phyloP scores from a whole-genome alignment of 208 protist species.

The Leptomonas pyrrhocoris region DNA sequence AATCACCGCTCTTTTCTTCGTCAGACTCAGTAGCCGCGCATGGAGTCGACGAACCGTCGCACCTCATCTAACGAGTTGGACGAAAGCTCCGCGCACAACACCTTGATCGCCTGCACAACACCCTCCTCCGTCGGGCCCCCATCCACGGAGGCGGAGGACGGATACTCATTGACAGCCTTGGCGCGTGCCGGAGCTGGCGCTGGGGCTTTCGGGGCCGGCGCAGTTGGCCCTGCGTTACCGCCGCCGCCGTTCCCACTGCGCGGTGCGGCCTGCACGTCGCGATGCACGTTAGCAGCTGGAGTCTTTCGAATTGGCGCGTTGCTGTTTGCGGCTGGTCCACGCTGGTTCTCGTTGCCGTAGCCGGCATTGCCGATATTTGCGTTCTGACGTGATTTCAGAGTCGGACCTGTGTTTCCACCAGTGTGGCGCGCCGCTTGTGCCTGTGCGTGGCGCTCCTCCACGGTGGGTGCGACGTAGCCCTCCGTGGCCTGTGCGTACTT shows the following conservation, averaged over 20 bases:
- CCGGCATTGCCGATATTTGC: neutral
- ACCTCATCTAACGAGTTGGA: constrained; percentile 60
- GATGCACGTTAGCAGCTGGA: constrained; percentile 1
- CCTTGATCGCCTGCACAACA: constrained; percentile 83
- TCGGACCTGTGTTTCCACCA: neutral
- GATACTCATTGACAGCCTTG: constrained; percentile 16
- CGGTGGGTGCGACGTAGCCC: constrained; percentile 24
- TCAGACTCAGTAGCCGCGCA: constrained; percentile 29
- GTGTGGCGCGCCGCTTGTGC: constrained; percentile 9
- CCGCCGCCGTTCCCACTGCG: neutral
- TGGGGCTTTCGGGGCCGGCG: neutral
- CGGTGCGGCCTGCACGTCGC: constrained; percentile 4
- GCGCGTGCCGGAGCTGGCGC: constrained; percentile 12
- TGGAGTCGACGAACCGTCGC: constrained; percentile 75
- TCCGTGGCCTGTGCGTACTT: constrained; percentile 62
- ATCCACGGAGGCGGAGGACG: constrained; percentile 20
- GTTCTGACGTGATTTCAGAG: neutral
- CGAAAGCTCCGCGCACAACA: constrained; percentile 76
- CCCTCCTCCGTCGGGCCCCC: constrained; percentile 70
- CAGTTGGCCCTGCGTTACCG: neutral
- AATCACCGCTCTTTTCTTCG: neutral
- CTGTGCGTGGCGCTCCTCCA: constrained; percentile 30
- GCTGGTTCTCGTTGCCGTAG: constrained; percentile 3
- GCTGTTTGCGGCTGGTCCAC: constrained; percentile 6
- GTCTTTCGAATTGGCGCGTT: constrained; percentile 18